phyloP scores from a whole-genome alignment of 139 green algal genomes.

The Volvox africanus region DNA sequence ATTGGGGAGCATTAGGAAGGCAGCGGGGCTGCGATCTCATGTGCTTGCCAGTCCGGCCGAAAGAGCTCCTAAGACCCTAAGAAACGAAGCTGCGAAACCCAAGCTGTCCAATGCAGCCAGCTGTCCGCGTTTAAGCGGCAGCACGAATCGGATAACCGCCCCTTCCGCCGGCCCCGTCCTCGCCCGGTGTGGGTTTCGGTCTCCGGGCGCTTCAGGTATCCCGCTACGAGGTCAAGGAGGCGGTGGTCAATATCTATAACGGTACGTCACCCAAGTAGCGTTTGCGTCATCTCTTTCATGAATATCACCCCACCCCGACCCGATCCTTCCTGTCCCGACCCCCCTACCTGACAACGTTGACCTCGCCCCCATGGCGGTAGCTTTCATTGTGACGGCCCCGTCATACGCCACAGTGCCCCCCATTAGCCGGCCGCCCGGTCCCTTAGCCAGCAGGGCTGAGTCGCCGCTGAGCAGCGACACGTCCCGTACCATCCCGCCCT shows the following conservation, averaged over 20 bases:
- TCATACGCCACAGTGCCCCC: constrained; percentile 91
- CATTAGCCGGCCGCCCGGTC: constrained; percentile 70
- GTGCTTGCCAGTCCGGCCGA: too few relatives aligned
- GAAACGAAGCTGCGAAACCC: too few relatives aligned
- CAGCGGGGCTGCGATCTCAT: too few relatives aligned
- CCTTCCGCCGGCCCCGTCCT: background rate
- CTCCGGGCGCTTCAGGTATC: background rate
- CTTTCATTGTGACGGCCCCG: constrained; percentile 79
- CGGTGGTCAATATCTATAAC: constrained; percentile 41
- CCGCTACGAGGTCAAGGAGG: constrained; percentile 4
- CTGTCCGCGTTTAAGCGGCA: too few relatives aligned
- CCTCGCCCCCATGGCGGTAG: constrained; percentile 75
- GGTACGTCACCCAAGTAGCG: background rate
- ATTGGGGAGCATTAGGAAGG: background rate
- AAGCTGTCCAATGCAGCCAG: too few relatives aligned
- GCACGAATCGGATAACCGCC: too few relatives aligned
- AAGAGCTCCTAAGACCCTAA: too few relatives aligned
- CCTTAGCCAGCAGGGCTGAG: constrained; percentile 68
- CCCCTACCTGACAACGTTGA: constrained; percentile 79
- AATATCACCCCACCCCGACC: background rate
- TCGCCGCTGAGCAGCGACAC: constrained; percentile 84
- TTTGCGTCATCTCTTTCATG: background rate
- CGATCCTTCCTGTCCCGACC: constrained; percentile 41
- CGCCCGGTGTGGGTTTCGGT: too few relatives aligned
- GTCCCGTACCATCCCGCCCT: too few relatives aligned